Percentiles rank a stretch among this genome's conserved stretches.
These are phyloP conservation scores for Lachnellula suecica DNA, from an alignment of 2,329 filamentous ascomycete species.

Conservation along the genomic window DNA sequence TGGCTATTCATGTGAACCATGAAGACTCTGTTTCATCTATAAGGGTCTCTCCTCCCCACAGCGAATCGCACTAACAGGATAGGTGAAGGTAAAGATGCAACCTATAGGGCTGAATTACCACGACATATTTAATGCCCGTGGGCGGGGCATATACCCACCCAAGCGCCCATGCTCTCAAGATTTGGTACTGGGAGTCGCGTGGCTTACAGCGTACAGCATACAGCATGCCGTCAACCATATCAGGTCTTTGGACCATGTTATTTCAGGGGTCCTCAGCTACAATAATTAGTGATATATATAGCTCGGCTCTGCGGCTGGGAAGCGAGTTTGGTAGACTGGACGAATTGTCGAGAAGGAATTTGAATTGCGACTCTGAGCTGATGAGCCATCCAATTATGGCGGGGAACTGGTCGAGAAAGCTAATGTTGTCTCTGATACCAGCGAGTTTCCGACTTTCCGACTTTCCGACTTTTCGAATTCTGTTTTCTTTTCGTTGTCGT, in stretches of 20 bases:
- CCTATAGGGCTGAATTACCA: constrained; percentile 24
- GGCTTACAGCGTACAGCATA: constrained; percentile 29
- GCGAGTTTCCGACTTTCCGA: constrained; percentile 19
- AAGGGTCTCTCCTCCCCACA: constrained; percentile 12
- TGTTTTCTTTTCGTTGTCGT: constrained; percentile 21
- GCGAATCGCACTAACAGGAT: constrained; percentile 13
- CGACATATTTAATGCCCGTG: constrained; percentile 24
- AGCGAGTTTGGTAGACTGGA: constrained; percentile 24
- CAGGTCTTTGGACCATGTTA: constrained; percentile 23
- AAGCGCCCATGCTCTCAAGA: constrained; percentile 19
- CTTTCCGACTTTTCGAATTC: constrained; percentile 19
- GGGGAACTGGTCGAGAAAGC: constrained; percentile 19
- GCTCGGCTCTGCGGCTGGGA: constrained; percentile 21
- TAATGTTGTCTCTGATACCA: constrained; percentile 23
- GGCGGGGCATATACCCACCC: constrained; percentile 11
- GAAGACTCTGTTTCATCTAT: constrained; percentile 18
- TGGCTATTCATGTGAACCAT: neutral
- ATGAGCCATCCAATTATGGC: constrained; percentile 15
- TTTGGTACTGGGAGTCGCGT: constrained; percentile 24
- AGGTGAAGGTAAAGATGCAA: constrained; percentile 19
- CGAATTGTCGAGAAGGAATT: constrained; percentile 19
- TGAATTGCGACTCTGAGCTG: constrained; percentile 20
- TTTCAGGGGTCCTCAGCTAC: constrained; percentile 24
- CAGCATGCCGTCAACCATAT: constrained; percentile 24
- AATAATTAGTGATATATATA: constrained; percentile 24